Base-by-base conservation (phyloP, 2,329 filamentous ascomycete species). In the Fusarium vanettenii region DNA sequence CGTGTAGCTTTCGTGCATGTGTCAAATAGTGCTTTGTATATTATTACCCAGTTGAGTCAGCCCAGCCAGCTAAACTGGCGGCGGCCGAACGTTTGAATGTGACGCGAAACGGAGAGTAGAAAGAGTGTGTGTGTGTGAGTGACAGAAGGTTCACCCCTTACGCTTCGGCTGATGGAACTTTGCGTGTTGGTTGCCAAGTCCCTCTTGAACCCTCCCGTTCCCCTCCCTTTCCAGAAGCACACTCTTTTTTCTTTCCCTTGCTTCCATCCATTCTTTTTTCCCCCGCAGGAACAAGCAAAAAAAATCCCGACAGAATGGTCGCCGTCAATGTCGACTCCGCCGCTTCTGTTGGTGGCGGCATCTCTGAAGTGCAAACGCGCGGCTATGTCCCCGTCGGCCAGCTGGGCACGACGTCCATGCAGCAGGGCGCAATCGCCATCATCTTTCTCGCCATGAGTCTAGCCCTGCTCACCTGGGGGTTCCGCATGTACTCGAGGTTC, bases 361-460 rank as follows among this genome's bases (percentile, higher is more conserved):
- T 8, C 4, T 27, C 22, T 10, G 11, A 31, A 33, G 29, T 56
- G 50, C 50, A 56, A 16, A 33, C 50, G 50, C 50, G 50, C 50
- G 50, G 50, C 50, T 56, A 56, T 31, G 27, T 56, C 11, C 50
- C 50, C 11, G 50, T 56, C 50, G 10, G 50, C 6, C n/a, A 56
- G 29, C 27, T 56, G 50, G 50, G 29, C 20, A 75, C 75, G 18
- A 77, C 75, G 7, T 25, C 66, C 1, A 55, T 71, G 1, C 75
- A 77, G 57, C 75, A 77, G 25, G 56, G 62, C 16, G 75, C 62
- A 29, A 60, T 75, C n/a, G 74, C 69, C 29, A 74, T 77, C 35
- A 70, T 77, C 35, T 77, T 76, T 22, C 48, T 74, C 14, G 62
- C 75, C 64, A 74, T 64, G 3, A 60, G 63, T 33, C 63, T 77